A percentile compares a stretch with the other conserved stretches of the same genome.
phyloP scores from a whole-genome alignment of 768 basidiomycete species.

The Amanita rubescens region DNA sequence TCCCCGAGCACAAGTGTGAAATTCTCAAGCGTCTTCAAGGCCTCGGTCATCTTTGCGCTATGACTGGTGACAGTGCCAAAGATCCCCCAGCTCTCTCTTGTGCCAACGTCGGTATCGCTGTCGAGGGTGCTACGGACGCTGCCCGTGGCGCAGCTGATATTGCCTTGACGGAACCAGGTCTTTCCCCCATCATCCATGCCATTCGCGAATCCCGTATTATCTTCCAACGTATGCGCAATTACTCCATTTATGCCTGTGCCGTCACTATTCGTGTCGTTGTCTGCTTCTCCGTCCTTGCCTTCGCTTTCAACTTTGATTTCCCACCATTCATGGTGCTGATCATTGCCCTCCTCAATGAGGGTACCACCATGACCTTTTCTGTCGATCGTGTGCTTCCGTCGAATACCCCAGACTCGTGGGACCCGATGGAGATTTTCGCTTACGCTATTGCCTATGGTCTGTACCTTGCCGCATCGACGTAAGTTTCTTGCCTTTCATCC shows the following conservation, averaged over 20 bases:
- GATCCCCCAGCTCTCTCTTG: conserved; percentile 96
- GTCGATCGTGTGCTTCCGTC: conserved; percentile 95
- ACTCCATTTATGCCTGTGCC: conserved; percentile 93
- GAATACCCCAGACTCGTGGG: conserved; percentile 91
- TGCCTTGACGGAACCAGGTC: conserved; percentile 95
- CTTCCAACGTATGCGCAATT: conserved; percentile 99
- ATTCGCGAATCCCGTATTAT: conserved; percentile 98
- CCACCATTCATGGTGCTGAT: conserved; percentile 99
- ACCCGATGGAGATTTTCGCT: conserved; percentile 91
- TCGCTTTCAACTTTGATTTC: conserved; percentile 97
- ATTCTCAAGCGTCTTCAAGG: conserved; percentile 98
- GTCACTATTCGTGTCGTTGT: conserved; percentile 99
- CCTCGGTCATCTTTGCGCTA: conserved; percentile 92
- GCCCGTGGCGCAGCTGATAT: conserved; percentile 99
- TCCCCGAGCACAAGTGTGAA: conserved; percentile 99
- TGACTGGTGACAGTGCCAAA: conserved; percentile 99
- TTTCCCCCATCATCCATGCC: conserved; percentile 98
- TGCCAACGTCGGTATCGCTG: conserved; percentile 99
- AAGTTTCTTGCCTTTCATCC: conserved; percentile 20
- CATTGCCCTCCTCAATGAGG: conserved; percentile 94
- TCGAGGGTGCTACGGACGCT: conserved; percentile 98
- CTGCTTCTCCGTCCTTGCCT: conserved; percentile 92
- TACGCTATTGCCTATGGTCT: conserved; percentile 94
- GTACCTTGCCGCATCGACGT: conserved; percentile 91
- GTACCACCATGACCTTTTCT: conserved; percentile 97